Conservation (phyloP, 139 green algal genomes). For the Chlorella sp. region DNA sequence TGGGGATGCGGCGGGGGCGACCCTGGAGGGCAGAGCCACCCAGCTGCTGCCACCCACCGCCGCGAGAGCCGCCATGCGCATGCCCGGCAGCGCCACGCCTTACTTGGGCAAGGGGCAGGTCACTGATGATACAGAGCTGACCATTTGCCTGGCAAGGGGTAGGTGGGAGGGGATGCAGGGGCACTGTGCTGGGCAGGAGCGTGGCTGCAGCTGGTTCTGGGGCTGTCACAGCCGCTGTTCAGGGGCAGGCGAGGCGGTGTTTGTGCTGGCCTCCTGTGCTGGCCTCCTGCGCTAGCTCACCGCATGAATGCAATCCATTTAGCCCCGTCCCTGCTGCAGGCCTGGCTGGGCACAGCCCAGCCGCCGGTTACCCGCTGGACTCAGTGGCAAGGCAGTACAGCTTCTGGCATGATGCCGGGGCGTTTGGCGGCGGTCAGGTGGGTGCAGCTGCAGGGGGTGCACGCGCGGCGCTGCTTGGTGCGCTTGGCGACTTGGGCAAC, state of each 20-base stretch:
- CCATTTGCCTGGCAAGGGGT: slow-evolving; percentile 26
- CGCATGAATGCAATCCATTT: too few relatives aligned
- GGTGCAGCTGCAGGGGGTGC: not conserved
- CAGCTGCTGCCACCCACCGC: too few relatives aligned
- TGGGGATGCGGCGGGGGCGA: slow-evolving; percentile 5
- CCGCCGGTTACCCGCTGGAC: not conserved
- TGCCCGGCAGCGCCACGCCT: not conserved
- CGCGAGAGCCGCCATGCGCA: not conserved
- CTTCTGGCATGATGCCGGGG: slow-evolving; percentile 9
- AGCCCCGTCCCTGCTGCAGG: not conserved
- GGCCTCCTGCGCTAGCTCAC: too few relatives aligned
- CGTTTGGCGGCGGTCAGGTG: slow-evolving; percentile 9
- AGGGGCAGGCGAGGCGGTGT: too few relatives aligned
- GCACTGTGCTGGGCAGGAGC: not conserved
- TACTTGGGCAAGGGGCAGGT: not conserved
- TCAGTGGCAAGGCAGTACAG: slow-evolving; percentile 3
- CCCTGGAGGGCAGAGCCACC: not conserved
- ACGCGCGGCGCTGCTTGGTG: too few relatives aligned
- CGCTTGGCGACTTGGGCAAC: too few relatives aligned
- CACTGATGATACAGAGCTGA: slow-evolving; percentile 24
- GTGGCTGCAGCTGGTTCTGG: not conserved
- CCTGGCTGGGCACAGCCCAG: not conserved
- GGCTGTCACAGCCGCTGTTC: too few relatives aligned
- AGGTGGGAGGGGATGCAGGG: not conserved
- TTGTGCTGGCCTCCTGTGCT: too few relatives aligned